Evolutionary conservation across 495 filamentous ascomycete species (phyloP).

Genomic region (Talaromyces nanjingensis): DNA sequence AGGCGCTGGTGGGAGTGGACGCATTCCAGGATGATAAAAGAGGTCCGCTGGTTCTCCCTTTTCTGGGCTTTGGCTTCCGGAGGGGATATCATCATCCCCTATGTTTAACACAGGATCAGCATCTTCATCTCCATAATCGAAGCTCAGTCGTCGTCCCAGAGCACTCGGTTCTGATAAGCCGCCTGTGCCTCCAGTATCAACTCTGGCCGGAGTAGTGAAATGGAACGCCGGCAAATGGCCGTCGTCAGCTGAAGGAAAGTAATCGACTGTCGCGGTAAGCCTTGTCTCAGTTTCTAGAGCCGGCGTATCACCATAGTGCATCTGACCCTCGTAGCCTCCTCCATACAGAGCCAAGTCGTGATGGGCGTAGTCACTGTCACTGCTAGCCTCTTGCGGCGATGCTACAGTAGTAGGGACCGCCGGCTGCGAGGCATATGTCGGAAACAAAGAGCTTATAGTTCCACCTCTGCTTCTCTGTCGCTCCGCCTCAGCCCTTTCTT

Average conservation of each 20-base stretch:
- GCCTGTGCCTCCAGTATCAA: slow-evolving; percentile 80
- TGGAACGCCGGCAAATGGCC: slow-evolving; percentile 51
- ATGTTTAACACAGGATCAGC: slow-evolving; percentile 38
- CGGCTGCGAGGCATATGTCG: slow-evolving; percentile 20
- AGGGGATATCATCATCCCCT: slow-evolving; percentile 39
- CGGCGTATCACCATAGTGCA: slow-evolving; percentile 63
- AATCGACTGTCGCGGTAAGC: slow-evolving; percentile 10
- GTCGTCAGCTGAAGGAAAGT: slow-evolving; percentile 13
- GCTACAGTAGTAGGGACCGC: not conserved
- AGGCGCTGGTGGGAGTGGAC: slow-evolving; percentile 78
- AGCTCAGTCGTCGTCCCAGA: slow-evolving; percentile 66
- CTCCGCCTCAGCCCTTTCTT: slow-evolving; percentile 53
- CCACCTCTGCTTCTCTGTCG: slow-evolving; percentile 49
- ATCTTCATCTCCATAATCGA: slow-evolving; percentile 87
- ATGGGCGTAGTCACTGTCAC: slow-evolving; percentile 61
- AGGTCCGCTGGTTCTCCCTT: slow-evolving; percentile 74
- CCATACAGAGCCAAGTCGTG: slow-evolving; percentile 69
- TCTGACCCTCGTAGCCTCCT: slow-evolving; percentile 64
- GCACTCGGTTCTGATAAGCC: slow-evolving; percentile 68
- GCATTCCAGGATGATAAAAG: slow-evolving; percentile 86
- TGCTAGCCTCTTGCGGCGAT: slow-evolving; percentile 16
- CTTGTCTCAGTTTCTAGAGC: slow-evolving; percentile 18
- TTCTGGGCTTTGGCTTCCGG: slow-evolving; percentile 46
- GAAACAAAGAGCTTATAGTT: slow-evolving; percentile 33
- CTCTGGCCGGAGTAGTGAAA: slow-evolving; percentile 45